Conservation (phyloP, 768 basidiomycete species). For the Mycena rosella region DNA sequence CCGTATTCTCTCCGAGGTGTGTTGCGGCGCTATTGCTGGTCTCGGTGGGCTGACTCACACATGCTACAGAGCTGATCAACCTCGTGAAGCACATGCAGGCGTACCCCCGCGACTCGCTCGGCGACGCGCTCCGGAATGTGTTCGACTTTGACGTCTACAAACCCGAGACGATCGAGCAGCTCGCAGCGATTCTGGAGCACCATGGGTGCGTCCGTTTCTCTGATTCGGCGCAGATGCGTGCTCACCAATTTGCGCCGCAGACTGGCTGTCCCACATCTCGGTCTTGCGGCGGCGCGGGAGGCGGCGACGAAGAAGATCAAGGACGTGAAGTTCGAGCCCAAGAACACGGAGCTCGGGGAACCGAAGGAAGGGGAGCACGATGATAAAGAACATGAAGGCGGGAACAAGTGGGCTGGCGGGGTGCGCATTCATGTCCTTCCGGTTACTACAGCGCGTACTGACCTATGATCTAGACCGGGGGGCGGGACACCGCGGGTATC, state of each 20-base stretch:
- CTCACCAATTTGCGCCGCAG: constrained; percentile 44
- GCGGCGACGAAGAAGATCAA: constrained; percentile 64
- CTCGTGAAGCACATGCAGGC: constrained; percentile 73
- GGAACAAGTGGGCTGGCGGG: constrained; percentile 76
- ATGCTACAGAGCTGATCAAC: constrained; percentile 69
- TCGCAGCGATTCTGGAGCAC: constrained; percentile 67
- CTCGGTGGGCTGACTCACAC: background rate
- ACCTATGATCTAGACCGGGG: constrained; percentile 63
- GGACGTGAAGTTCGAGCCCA: constrained; percentile 71
- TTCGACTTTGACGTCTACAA: constrained; percentile 81
- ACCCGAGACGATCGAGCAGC: constrained; percentile 72
- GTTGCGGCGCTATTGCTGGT: background rate
- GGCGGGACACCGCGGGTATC: constrained; percentile 74
- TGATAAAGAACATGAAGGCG: constrained; percentile 71
- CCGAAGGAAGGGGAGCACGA: constrained; percentile 77
- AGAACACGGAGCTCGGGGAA: constrained; percentile 60
- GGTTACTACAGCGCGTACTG: background rate
- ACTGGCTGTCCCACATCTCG: constrained; percentile 65
- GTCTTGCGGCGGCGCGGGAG: constrained; percentile 70
- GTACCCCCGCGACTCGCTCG: constrained; percentile 69
- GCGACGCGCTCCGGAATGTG: constrained; percentile 71
- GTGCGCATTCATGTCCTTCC: constrained; percentile 48
- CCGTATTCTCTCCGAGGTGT: constrained; percentile 78
- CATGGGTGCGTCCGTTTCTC: constrained; percentile 61
- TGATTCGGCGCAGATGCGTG: background rate